Evolutionary conservation across 2,329 filamentous ascomycete species (phyloP), one percentile per base, ranked within the genome.

Genomic region (Aspergillus pseudoglaucus): DNA sequence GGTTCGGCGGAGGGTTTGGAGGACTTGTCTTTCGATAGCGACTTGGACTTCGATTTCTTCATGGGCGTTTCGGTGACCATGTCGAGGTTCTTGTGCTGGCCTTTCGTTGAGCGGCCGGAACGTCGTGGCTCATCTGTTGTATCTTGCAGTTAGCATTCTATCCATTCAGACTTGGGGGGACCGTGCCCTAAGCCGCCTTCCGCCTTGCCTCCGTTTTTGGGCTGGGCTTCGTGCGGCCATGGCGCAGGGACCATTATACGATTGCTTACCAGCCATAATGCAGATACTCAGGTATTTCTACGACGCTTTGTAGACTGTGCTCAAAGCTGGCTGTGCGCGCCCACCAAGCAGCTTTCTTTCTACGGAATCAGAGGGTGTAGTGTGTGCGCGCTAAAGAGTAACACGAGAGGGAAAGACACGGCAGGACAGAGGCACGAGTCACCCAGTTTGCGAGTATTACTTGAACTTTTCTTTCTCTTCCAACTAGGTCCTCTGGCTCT

Each of bases 61-160:
- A 73, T 53, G 5, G 74, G 66, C 14, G 72, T 69, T 42, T 88
- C 86, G 58, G 87, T 79, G 47, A 85, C 48, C 44, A 69, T 78
- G 63, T 95, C 90, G 59, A 89, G 84, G 56, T 87, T 86, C 70
- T 95, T 95, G 70, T 97, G 90, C 62, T 96, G 90, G 65, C 93
- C 93, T 67, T 98, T 98, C 55, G 93, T 98, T 61, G 91, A 90
- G 62, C 93, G 87, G 56, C 93, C 90, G 39, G 93, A 98, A 65
- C 93, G 88, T 68, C 93, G 86, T 50, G 90, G 88, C 79, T 96
- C 91, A 56, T 85, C 83, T 85, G 68, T 56, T 85, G 68, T 30
- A 56, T 44, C n/a, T 51, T 32, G 35, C 37, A 12, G 60, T 71
- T 63, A 70, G 65, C 58, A 50, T 56, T 50, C 37, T 55, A 47